Percentiles rank a stretch among this genome's conserved stretches.
Evolutionary conservation across 1,284 basidiomycete species (phyloP).

Genomic region (Malassezia equina): DNA sequence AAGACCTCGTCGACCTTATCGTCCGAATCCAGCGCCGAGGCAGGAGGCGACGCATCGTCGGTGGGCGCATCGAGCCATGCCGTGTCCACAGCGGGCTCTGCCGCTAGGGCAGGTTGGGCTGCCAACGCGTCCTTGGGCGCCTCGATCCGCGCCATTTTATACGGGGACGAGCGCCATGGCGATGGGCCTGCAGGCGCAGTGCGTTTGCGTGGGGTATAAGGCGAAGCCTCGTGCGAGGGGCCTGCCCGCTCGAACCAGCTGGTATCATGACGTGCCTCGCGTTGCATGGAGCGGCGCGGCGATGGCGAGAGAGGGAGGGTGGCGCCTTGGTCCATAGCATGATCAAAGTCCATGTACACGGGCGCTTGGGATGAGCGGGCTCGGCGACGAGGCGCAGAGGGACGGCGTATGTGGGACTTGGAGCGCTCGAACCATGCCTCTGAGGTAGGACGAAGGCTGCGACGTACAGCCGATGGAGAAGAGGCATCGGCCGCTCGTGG

Average conservation of each 20-base stretch:
- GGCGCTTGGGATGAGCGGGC: background rate
- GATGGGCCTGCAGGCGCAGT: background rate
- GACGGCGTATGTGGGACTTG: background rate
- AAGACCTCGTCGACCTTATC: background rate
- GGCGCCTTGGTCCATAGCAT: background rate
- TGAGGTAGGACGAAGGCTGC: background rate
- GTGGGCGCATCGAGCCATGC: background rate
- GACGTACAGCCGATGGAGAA: no score
- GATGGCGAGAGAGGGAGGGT: background rate
- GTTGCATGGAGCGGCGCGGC: background rate
- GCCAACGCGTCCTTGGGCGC: background rate
- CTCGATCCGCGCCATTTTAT: background rate
- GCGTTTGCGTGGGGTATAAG: background rate
- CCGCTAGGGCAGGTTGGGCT: background rate
- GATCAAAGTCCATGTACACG: constrained; percentile 10
- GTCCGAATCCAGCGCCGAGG: background rate
- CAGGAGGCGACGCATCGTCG: background rate
- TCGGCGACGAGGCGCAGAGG: background rate
- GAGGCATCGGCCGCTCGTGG: background rate
- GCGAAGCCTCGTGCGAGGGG: background rate
- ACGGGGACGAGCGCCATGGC: background rate
- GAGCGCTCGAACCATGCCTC: background rate
- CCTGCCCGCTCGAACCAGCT: constrained; percentile 3
- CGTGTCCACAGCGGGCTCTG: background rate
- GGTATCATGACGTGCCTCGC: background rate